A percentile compares a stretch with the other conserved stretches of the same genome.
Conservation (phyloP, 2,329 filamentous ascomycete genomes). For the Colletotrichum gloeosporioides region DNA sequence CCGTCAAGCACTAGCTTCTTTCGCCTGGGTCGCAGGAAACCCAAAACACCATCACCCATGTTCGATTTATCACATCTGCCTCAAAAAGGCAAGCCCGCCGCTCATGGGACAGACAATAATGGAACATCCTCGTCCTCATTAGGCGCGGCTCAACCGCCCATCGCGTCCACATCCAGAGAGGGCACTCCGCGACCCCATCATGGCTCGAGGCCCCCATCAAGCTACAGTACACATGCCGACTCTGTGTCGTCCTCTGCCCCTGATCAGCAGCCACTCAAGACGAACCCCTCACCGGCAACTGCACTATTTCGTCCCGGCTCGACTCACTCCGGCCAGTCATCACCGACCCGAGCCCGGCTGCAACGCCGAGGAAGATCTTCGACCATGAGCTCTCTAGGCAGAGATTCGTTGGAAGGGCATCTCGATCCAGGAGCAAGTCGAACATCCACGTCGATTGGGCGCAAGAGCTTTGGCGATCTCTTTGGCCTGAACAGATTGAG, state of each 20-base stretch:
- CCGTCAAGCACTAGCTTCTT: constrained; percentile 78
- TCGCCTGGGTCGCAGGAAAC: constrained; percentile 76
- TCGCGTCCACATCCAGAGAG: neutral
- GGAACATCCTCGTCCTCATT: constrained; percentile 50
- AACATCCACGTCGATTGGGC: constrained; percentile 86
- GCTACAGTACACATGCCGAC: constrained; percentile 16
- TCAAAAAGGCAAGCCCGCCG: constrained; percentile 62
- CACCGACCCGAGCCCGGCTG: constrained; percentile 64
- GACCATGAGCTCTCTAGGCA: constrained; percentile 83
- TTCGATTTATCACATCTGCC: constrained; percentile 90
- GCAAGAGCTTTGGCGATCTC: constrained; percentile 92
- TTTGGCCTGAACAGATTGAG: constrained; percentile 80
- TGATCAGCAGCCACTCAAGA: constrained; percentile 31
- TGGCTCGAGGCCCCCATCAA: constrained; percentile 18
- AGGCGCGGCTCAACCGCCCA: constrained; percentile 23
- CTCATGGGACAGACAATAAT: constrained; percentile 32
- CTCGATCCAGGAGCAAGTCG: constrained; percentile 71
- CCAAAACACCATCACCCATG: constrained; percentile 75
- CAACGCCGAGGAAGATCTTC: constrained; percentile 80
- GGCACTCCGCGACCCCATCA: constrained; percentile 7
- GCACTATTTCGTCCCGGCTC: constrained; percentile 55
- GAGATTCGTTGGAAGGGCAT: constrained; percentile 74
- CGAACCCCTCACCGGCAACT: constrained; percentile 50
- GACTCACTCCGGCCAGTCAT: constrained; percentile 69
- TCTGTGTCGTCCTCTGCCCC: constrained; percentile 35